A percentile compares a stretch with the other conserved stretches of the same genome.
phyloP scores from a whole-genome alignment of 192 early-diverging fungal species.

The Chytriomyces confervae region DNA sequence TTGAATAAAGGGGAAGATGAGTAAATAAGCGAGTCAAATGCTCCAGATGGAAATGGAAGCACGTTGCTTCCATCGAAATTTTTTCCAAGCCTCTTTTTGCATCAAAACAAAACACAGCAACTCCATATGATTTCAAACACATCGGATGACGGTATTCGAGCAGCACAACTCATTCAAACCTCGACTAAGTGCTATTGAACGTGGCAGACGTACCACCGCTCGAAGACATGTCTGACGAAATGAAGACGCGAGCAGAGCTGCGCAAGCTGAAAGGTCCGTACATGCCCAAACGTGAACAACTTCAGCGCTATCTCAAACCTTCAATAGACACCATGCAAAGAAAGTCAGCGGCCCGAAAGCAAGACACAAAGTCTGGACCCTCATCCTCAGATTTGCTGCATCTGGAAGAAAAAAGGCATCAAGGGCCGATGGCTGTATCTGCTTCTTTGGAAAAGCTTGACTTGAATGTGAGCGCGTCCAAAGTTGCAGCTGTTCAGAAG shows the following conservation, averaged over 20 bases:
- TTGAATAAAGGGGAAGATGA: too few species aligned
- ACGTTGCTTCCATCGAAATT: too few species aligned
- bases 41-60: too few species aligned
- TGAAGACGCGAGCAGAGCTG: conserved; percentile 4
- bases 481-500: background rate
- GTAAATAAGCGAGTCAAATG: too few species aligned
- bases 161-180: too few species aligned
- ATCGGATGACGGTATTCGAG: too few species aligned
- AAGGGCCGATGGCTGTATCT: background rate
- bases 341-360: background rate
- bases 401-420: background rate
- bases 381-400: conserved; percentile 1
- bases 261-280: background rate
- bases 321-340: background rate
- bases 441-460: background rate
- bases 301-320: background rate
- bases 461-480: background rate
- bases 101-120: too few species aligned
- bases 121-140: too few species aligned
- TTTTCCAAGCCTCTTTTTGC: too few species aligned
- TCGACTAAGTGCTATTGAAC: too few species aligned
- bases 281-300: background rate
- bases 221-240: conserved; percentile 40
- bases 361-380: background rate
- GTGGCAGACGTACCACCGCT: conserved; percentile 37